These are phyloP conservation scores for Hypoxylon perforatum DNA, from an alignment of 495 filamentous ascomycete genomes.

Conservation along the genomic window DNA sequence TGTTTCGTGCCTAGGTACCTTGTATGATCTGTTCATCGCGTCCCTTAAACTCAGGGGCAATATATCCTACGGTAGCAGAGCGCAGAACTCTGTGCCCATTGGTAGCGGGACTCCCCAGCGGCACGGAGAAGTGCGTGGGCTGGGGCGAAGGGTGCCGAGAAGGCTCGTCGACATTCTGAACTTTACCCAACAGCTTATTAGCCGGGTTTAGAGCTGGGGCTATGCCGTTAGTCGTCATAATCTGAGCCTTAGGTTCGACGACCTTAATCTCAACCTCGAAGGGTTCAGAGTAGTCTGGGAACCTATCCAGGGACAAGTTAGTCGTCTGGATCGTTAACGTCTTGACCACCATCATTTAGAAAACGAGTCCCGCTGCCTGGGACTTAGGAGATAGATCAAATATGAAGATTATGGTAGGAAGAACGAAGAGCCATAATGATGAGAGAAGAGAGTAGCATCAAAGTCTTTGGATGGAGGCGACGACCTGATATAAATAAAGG, in stretches of 20 bases:
- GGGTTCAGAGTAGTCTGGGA: constrained; percentile 48
- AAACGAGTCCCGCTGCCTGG: constrained; percentile 1
- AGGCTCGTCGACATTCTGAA: constrained; percentile 44
- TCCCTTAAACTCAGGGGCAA: constrained; percentile 94
- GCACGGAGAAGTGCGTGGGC: constrained; percentile 88
- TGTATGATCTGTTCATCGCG: constrained; percentile 93
- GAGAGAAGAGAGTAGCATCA: constrained; percentile 2
- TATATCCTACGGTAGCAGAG: constrained; percentile 93
- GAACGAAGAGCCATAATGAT: constrained; percentile 9
- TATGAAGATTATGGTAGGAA: neutral
- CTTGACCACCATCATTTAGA: constrained; percentile 41
- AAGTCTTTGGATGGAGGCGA: neutral
- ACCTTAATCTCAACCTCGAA: constrained; percentile 50
- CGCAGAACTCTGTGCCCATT: constrained; percentile 75
- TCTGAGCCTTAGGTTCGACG: constrained; percentile 28
- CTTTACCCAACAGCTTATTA: constrained; percentile 50
- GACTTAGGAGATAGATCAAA: constrained; percentile 1
- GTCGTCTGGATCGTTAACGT: constrained; percentile 55
- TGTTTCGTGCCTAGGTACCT: constrained; percentile 66
- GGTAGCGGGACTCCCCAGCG: constrained; percentile 63
- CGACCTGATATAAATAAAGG: constrained; percentile 15
- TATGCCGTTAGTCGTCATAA: constrained; percentile 42
- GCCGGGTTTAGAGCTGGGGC: constrained; percentile 36
- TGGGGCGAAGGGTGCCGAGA: constrained; percentile 81
- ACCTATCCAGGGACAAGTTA: constrained; percentile 57